Evolutionary conservation across 306 rosid species (phyloP).

Genomic region (Trifolium fragiferum): DNA sequence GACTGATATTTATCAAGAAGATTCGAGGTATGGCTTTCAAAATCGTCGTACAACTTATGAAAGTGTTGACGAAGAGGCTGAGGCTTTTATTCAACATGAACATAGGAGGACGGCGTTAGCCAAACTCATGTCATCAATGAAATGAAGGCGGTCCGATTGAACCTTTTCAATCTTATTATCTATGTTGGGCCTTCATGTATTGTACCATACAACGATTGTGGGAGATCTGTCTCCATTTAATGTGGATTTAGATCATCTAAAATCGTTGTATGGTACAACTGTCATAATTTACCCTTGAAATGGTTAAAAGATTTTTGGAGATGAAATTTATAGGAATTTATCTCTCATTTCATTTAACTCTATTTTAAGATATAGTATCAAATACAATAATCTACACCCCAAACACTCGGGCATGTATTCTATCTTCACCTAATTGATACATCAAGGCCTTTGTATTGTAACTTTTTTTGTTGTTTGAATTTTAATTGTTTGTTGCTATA

Average conservation of each 20-base stretch:
- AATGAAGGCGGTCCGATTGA: slow-evolving; percentile 1
- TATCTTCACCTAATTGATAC: not conserved
- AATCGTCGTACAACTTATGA: slow-evolving; percentile 9
- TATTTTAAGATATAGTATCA: slow-evolving; percentile 22
- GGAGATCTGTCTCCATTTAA: not conserved
- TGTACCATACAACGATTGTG: not conserved
- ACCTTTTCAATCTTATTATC: not conserved
- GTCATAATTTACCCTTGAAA: not conserved
- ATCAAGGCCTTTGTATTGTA: slow-evolving; percentile 3
- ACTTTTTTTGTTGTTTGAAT: not conserved
- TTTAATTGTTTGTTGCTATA: not conserved
- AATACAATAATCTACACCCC: not conserved
- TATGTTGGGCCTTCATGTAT: not conserved
- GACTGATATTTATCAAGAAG: not conserved
- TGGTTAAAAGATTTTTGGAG: slow-evolving; percentile 29
- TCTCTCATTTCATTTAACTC: slow-evolving; percentile 14
- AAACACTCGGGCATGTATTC: not conserved
- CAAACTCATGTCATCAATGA: slow-evolving; percentile 40
- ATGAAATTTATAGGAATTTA: slow-evolving; percentile 34
- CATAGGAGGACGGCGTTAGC: slow-evolving; percentile 51
- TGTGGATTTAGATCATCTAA: not conserved
- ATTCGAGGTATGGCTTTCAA: slow-evolving; percentile 18
- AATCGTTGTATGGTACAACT: not conserved
- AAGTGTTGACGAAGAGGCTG: slow-evolving; percentile 67
- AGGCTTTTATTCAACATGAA: slow-evolving; percentile 59